Base-by-base conservation (phyloP, 371 early-diverging fungal genomes). In the Choanephora cucurbitarum region DNA sequence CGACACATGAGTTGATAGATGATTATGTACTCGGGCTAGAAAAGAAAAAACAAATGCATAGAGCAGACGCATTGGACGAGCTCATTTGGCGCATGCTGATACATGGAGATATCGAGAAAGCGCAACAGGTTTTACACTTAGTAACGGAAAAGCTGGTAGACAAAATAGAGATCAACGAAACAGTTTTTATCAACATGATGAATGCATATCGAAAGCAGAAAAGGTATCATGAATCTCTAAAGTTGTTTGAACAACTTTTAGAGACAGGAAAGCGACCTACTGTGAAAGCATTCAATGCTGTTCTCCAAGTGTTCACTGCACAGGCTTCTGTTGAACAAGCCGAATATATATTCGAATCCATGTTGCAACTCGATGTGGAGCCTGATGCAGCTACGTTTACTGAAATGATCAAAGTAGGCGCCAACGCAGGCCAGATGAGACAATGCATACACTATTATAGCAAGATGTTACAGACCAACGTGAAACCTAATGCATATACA, bases 381-480 rank as follows among this genome's bases (percentile, higher is more conserved):
- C 80, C 84, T 7, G 81, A 81, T 43, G 64, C 53, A n/a, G 67
- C 70, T 11, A 74, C 81, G 0, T 76, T 67, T 51, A 71, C 77
- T 31, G 80, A 79, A 50, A 63, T 77, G 31, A 80, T 84, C 41
- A 68, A 73, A 43, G 75, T 64, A 4, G 62, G 70, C 64, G 61
- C 70, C 9, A 45, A 52, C 13, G 33, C 52, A 1, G 65, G 62
- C 8, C 57, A 62, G 22, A 44, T 60, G 45, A 63, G 52, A 22
- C 44, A 31, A 9, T 74, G 58, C 15, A 34, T 79, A 3, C 57
- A 71, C 9, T 79, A 66, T 42, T 81, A 79, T 40, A 64, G 72
- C 40, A 59, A 64, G 32, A 80, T 82, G 79, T 47, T 67, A 11
- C 67, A 73, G 4, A 45, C 52, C 5, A 57, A 58, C 0, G 28